These are phyloP conservation scores for Alternaria postmessia DNA, from an alignment of 2,329 filamentous ascomycete species.

Conservation along the genomic window DNA sequence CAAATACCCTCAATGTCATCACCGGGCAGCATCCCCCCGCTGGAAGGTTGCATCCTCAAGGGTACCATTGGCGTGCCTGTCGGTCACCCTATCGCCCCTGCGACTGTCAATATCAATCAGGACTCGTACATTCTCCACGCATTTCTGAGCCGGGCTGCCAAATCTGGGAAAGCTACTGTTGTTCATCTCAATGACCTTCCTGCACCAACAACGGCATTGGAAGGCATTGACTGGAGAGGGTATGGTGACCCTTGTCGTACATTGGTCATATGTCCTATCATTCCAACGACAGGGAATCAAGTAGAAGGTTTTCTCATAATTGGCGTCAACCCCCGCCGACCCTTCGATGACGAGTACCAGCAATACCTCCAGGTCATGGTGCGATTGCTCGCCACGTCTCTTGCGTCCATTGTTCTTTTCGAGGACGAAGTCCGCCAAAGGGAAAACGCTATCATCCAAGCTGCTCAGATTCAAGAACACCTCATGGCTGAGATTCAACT, in stretches of 20 bases:
- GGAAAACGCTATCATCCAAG: conserved; percentile 43
- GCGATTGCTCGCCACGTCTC: conserved; percentile 50
- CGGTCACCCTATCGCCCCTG: conserved; percentile 38
- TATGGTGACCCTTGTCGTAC: conserved; percentile 48
- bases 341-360: conserved; percentile 51
- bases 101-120: conserved; percentile 32
- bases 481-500: conserved; percentile 47
- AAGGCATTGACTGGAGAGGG: conserved; percentile 42
- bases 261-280: conserved; percentile 49
- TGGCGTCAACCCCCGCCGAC: conserved; percentile 50
- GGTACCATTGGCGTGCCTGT: conserved; percentile 35
- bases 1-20: conserved; percentile 29
- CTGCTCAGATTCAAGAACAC: conserved; percentile 47
- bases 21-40: conserved; percentile 17
- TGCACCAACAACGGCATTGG: conserved; percentile 34
- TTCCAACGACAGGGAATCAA: conserved; percentile 44
- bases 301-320: conserved; percentile 52
- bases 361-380: conserved; percentile 48
- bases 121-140: conserved; percentile 32
- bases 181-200: conserved; percentile 42
- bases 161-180: conserved; percentile 37
- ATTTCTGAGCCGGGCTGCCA: conserved; percentile 37
- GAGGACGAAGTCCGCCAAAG: conserved; percentile 49
- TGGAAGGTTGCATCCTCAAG: conserved; percentile 31
- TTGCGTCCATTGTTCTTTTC: conserved; percentile 52